Evolutionary conservation across 345 rosid species (phyloP).

Genomic region (Geranium brycei): DNA sequence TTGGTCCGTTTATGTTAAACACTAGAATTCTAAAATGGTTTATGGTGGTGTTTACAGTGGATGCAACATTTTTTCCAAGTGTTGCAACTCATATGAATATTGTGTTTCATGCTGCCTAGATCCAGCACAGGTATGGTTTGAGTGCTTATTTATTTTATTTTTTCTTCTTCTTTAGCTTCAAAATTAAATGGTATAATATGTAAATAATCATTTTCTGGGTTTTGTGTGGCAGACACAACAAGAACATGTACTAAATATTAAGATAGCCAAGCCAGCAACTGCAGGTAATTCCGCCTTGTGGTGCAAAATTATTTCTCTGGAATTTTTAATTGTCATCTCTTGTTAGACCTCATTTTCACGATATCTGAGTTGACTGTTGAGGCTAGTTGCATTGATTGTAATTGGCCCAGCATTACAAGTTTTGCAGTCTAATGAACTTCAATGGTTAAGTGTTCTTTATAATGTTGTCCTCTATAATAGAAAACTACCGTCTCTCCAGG

Average conservation of each 20-base stretch:
- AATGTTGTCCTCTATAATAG: background rate
- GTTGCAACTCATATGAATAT: constrained; percentile 77
- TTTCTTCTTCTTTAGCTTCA: constrained; percentile 2
- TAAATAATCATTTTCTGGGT: constrained; percentile 6
- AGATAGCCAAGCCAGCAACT: constrained; percentile 70
- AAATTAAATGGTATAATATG: constrained; percentile 9
- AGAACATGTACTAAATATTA: constrained; percentile 45
- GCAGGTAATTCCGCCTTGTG: constrained; percentile 38
- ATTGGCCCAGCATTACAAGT: background rate
- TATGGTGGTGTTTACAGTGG: constrained; percentile 35
- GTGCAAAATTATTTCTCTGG: background rate
- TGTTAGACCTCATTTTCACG: background rate
- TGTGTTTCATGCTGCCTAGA: constrained; percentile 86
- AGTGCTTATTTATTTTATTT: constrained; percentile 1
- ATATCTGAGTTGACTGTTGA: background rate
- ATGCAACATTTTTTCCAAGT: constrained; percentile 64
- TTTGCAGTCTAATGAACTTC: background rate
- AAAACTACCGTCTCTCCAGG: background rate
- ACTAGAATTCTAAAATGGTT: constrained; percentile 2
- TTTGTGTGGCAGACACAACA: constrained; percentile 39
- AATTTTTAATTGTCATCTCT: background rate
- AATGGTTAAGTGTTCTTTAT: background rate
- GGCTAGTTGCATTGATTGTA: background rate
- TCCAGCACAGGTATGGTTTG: constrained; percentile 50
- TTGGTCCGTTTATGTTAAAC: background rate